Evolutionary conservation across 345 rosid genomes (phyloP), one percentile per base, ranked within the genome.

Genomic region (Crucihimalaya himalaica): DNA sequence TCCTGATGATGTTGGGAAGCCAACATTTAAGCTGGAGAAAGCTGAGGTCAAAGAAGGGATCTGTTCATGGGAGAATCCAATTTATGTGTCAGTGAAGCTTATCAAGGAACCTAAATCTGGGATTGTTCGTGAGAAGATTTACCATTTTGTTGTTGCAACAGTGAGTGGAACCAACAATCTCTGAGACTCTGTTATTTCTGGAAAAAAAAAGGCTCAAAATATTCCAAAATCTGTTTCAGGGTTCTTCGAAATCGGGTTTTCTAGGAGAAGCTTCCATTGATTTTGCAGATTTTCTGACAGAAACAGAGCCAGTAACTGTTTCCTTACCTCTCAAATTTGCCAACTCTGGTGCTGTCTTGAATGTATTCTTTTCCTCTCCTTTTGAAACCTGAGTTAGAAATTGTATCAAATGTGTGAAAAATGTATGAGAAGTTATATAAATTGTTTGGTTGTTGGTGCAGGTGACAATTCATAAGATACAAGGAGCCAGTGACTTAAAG

Each of bases 191-290:
- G 47, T 64, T 58, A 46, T 60, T 60, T 35, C 39, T 73, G 75
- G 5, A 3, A 20, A 21, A 18, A 14, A 8, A 21, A 60, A 21
- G 1, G 4, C 27, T 48, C 27, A 32, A n/a, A 6, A n/a, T 8
- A 12, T 54, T 66, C 20, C 20, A 23, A 53, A 14, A 25, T 46
- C 72, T 60, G 19, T 79, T 76, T 71, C 79, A 96, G 98, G 98
- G 97, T 56, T 87, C 94, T 20, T 87, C 93, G 1, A 96, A 92
- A 80, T 81, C 89, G 2, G 88, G 92, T 21, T 84, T 81, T 75
- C 90, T 96, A 5, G 99, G 98, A 25, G 98, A 92, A 83, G 96
- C 91, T 70, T 92, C 97, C 1, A 81, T 96, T 70, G 97, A 96
- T 81, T 86, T 96, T 72, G 96, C 99, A 75, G 92, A 86, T 80